Base-by-base conservation (phyloP, 1,284 basidiomycete genomes). In the Trametes versicolor region DNA sequence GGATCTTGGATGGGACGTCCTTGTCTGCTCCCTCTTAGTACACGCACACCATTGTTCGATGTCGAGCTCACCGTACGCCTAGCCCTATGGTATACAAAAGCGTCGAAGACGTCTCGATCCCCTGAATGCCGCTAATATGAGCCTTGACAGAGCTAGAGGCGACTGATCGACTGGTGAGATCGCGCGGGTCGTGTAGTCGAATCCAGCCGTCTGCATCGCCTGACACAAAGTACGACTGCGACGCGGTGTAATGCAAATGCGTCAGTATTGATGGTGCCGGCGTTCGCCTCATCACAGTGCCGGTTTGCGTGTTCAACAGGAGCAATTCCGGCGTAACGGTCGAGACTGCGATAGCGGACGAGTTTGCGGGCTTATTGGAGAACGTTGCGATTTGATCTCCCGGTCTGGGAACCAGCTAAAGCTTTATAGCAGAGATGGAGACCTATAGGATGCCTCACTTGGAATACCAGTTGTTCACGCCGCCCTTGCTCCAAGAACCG, bases 1-100 rank as follows among this genome's bases (percentile, higher is more conserved):
- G 96, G 94, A 76, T 99, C 97, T 0, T 95, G 92, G 57, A 94
- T 87, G 1, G 97, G 95, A 51, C 93, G 91, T 23, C 93, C 92
- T 77, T 95, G 94, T 75, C 94, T 96, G 73, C 12, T 21, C 21
- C n/a, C 8, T 51, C n/a, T 66, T 60, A 63, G 62, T 45, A 47
- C 36, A 19, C 25, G 45, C 34, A 45, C 27, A 59, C n/a, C 13
- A 51, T 57, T 25, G 41, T 39, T n/a, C 15, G 29, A 32, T 36
- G 25, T 27, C 23, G 32, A 53, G 68, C 78, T 70, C 70, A 93
- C 95, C 94, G 91, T 76, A 94, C 85, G 8, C 92, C 91, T 80
- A 91, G 92, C 3, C 96, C 96, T 72, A 96, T 93, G 1, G 94
- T 95, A 73, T 92, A 93, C 29, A 93, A 85, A 66, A 90, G 86